Evolutionary conservation across 2,329 filamentous ascomycete genomes (phyloP).

Genomic region (Aspergillus awamori): DNA sequence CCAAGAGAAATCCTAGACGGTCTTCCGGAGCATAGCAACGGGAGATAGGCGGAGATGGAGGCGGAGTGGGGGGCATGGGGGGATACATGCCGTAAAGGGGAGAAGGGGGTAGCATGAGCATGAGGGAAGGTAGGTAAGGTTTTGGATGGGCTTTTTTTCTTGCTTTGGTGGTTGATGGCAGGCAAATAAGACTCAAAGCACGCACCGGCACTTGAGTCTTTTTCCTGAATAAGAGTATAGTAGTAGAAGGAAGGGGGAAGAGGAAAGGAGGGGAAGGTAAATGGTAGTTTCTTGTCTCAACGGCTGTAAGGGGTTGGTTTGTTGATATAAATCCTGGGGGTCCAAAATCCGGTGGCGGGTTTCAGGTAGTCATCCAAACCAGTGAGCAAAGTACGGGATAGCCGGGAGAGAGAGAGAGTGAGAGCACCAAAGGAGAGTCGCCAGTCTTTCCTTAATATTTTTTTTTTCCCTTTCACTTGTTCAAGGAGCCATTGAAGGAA

Average conservation of each 20-base stretch:
- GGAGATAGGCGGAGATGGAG: conserved; percentile 46
- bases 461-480: not conserved
- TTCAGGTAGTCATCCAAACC: conserved; percentile 10
- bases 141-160: not conserved
- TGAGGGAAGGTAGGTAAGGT: not conserved
- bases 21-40: conserved; percentile 74
- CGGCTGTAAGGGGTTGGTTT: conserved; percentile 8
- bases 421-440: conserved; percentile 18
- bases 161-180: no score
- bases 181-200: conserved; percentile 1
- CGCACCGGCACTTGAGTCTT: conserved; percentile 2
- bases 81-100: conserved; percentile 43
- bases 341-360: conserved; percentile 16
- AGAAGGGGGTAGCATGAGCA: conserved; percentile 24
- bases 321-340: conserved; percentile 20
- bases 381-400: conserved; percentile 7
- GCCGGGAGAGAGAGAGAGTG: not conserved
- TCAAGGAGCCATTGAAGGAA: conserved; percentile 29
- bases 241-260: not conserved
- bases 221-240: not conserved
- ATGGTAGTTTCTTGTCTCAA: conserved; percentile 1
- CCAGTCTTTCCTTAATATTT: conserved; percentile 2
- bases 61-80: conserved; percentile 50
- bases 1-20: conserved; percentile 80
- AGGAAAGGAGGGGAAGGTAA: conserved; percentile 16